Conservation (phyloP, 106 monocot genomes). For the Dioscorea dumetorum region DNA sequence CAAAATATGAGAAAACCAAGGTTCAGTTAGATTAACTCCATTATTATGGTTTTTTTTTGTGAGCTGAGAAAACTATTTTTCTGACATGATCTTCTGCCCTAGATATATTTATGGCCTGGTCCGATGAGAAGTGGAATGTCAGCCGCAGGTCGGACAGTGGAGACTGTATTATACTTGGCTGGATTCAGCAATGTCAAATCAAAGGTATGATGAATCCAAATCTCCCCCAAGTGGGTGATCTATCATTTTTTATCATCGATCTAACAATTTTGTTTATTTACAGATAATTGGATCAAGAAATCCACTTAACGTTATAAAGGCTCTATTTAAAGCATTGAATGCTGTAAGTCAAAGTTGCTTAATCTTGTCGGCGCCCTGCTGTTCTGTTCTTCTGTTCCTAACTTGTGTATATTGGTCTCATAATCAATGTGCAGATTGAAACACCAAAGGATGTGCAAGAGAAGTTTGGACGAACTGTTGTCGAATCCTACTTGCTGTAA, state of each 20-base stretch:
- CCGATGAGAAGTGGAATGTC: constrained; percentile 58
- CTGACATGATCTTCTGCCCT: constrained; percentile 3
- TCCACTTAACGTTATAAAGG: constrained; percentile 60
- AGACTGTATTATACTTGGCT: constrained; percentile 81
- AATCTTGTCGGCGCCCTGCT: neutral
- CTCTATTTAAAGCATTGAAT: constrained; percentile 72
- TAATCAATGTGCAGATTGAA: constrained; percentile 65
- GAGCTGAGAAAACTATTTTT: neutral
- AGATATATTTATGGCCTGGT: constrained; percentile 81
- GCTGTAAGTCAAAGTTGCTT: constrained; percentile 34
- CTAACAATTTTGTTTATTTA: constrained; percentile 1
- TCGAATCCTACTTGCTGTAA: constrained; percentile 82
- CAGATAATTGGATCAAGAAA: constrained; percentile 80
- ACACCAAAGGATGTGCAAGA: constrained; percentile 47
- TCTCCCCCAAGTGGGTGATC: too few relatives aligned
- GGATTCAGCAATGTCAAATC: constrained; percentile 92
- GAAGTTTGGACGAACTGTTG: constrained; percentile 42
- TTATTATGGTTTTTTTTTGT: neutral
- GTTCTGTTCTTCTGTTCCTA: neutral
- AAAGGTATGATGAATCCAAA: constrained; percentile 35
- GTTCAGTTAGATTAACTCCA: constrained; percentile 5
- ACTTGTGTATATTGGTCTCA: neutral
- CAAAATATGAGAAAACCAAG: constrained; percentile 70
- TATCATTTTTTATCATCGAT: neutral
- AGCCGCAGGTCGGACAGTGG: constrained; percentile 60